Percentiles rank a stretch among this genome's conserved stretches.
phyloP scores from a whole-genome alignment of 805 yeast genomes.

The Candida pseudoglaebosa region DNA sequence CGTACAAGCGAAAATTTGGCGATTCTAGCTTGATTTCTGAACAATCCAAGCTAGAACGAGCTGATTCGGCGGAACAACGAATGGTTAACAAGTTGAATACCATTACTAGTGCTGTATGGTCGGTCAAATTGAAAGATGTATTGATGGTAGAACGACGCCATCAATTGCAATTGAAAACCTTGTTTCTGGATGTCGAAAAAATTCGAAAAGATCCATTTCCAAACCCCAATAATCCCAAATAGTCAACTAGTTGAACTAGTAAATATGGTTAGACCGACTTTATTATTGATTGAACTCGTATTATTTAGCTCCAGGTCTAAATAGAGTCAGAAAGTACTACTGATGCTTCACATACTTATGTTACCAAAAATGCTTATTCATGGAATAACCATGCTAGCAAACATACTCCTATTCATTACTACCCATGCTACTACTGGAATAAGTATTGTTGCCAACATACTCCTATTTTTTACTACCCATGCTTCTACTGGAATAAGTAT shows the following conservation, averaged over 20 bases:
- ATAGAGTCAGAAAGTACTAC: too few species aligned
- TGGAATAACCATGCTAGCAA: too few species aligned
- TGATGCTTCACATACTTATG: too few species aligned
- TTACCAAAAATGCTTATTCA: too few species aligned
- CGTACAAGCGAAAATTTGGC: constrained; percentile 1
- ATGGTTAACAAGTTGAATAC: constrained; percentile 41
- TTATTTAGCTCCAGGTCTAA: too few species aligned
- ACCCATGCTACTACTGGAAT: too few species aligned
- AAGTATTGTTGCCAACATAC: too few species aligned
- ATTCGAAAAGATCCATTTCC: background rate
- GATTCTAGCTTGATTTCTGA: constrained; percentile 8
- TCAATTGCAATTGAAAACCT: constrained; percentile 24
- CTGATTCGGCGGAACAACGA: constrained; percentile 29
- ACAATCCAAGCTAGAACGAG: constrained; percentile 18
- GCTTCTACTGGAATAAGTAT: too few species aligned
- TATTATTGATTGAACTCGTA: too few species aligned
- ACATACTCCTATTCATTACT: too few species aligned
- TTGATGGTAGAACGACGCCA: constrained; percentile 43
- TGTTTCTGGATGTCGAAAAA: constrained; percentile 23
- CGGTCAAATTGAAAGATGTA: constrained; percentile 42
- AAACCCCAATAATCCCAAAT: too few species aligned
- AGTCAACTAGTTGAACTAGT: background rate
- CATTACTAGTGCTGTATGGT: constrained; percentile 48
- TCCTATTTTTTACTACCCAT: too few species aligned
- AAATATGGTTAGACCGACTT: background rate